Base-by-base conservation (phyloP, 371 early-diverging fungal species). In the Mucor ambiguus region DNA sequence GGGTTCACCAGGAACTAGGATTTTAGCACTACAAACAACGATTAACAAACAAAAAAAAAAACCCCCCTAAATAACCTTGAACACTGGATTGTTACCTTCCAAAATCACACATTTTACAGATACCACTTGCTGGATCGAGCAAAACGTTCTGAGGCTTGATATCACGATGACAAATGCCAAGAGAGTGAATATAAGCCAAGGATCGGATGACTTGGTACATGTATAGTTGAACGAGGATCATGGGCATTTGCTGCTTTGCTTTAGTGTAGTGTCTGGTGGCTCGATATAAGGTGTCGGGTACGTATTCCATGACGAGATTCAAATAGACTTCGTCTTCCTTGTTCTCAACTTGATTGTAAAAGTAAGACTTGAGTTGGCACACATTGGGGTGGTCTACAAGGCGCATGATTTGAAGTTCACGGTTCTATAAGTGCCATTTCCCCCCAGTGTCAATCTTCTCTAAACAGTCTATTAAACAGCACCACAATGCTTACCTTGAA, bases 101-200 rank as follows among this genome's bases (percentile, higher is more conserved):
- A 88, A 99, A 97, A 83, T 99, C 99, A 81, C 99, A 98, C 67
- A 99, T 88, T 82, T 99, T 99, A 67, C 98, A 85, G 35, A 96
- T 87, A 56, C 96, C 97, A 22, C 87, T 88, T 26, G 77, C 69
- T 57, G 95, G 84, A 72, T 91, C 90, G 24, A 91, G 83, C 29
- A 92, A 78, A 56, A 92, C 81, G 78, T 92, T 92, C 73, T 92
- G 92, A 44, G 89, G 89, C 70, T 89, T 89, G 64, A 88, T 85
- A 63, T 88, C 89, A 48, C 89, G 78, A 67, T 89, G 90, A 67
- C 88, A 89, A 63, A 87, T 84, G 18, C 84, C 83, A 18, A 80
- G 85, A 14, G 96, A 86, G 80, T 99, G 99, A 71, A 95, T 95
- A 76, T 98, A 98, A 54, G 95, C 96, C 63, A 99, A 86, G 58